Base-by-base conservation (phyloP, 164 flowering plant genomes). In the Platanus orientalis region DNA sequence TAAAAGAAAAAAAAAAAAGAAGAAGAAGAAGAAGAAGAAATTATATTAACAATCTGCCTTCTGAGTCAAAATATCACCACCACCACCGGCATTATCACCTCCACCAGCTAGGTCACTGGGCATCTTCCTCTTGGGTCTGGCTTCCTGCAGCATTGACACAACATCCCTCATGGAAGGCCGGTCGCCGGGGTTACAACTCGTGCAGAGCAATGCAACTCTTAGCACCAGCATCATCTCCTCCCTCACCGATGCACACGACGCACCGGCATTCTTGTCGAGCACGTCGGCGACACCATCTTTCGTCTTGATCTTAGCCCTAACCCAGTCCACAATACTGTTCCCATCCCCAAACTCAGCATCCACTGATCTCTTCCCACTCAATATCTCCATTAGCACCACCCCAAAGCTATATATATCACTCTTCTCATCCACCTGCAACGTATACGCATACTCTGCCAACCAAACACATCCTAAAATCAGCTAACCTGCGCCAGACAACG, bases 111-210 rank as follows among this genome's bases (percentile, higher is more conserved):
- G 64, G 19, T 73, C 57, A 1, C 48, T 81, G 14, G 73, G 75
- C 61, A 77, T 36, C 39, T 94, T 94, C 65, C 98, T 78, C 79
- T 83, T 81, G 6, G 98, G 98, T 78, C 82, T 89, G 19, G 97
- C 99, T 64, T 86, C 99, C 52, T 83, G 87, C 69, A 94, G 68
- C 97, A 94, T 89, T 24, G 96, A 81, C 44, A 94, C 79, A 0
- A 94, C 99, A 27, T 95, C 97, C 69, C 99, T 84, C 99, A 95
- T 95, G 28, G 99, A 76, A 0, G 99, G 99, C 36, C 99, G 70
- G 27, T 95, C 92, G 0, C 85, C 88, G 10, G 99, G 99, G 53
- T 82, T 86, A 24, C 84, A 69, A 65, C 90, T 84, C 0, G 99
- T 95, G 76, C 99, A 95, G 16, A 90, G 75, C 82, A 95, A 71